Evolutionary conservation across 768 basidiomycete species (phyloP).

Genomic region (Lentinula detonsa): DNA sequence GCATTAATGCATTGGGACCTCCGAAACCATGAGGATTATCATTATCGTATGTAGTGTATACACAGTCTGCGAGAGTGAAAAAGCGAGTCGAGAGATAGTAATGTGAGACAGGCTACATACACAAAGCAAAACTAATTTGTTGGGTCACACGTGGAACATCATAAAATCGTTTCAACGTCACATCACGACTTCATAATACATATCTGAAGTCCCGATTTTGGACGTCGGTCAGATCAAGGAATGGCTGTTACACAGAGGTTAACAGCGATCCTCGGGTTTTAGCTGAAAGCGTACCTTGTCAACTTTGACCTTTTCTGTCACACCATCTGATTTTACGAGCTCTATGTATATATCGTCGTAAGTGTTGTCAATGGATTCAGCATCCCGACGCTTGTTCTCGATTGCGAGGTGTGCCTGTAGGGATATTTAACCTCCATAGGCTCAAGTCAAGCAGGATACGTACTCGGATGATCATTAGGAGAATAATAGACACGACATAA

Average conservation of each 20-base stretch:
- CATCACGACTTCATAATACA: conserved; percentile 35
- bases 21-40: neutral
- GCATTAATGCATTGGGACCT: neutral
- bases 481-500: conserved; percentile 45
- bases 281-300: neutral
- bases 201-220: conserved; percentile 74
- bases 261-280: neutral
- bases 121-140: too few relatives aligned
- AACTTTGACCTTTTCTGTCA: neutral
- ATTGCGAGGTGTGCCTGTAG: conserved; percentile 25
- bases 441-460: conserved; percentile 39
- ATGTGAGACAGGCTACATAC: too few relatives aligned
- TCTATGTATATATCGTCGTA: conserved; percentile 4
- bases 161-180: too few relatives aligned
- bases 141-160: too few relatives aligned
- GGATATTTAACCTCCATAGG: conserved; percentile 22
- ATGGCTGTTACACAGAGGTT: conserved; percentile 37
- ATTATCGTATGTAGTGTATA: too few relatives aligned
- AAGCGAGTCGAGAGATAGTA: too few relatives aligned
- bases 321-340: neutral
- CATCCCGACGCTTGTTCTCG: conserved; percentile 63
- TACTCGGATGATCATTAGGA: conserved; percentile 30
- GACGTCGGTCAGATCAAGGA: conserved; percentile 65
- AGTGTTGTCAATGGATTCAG: conserved; percentile 22
- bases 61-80: too few relatives aligned